phyloP scores from a whole-genome alignment of 208 protist genomes.

The Eutreptiella sp. region DNA sequence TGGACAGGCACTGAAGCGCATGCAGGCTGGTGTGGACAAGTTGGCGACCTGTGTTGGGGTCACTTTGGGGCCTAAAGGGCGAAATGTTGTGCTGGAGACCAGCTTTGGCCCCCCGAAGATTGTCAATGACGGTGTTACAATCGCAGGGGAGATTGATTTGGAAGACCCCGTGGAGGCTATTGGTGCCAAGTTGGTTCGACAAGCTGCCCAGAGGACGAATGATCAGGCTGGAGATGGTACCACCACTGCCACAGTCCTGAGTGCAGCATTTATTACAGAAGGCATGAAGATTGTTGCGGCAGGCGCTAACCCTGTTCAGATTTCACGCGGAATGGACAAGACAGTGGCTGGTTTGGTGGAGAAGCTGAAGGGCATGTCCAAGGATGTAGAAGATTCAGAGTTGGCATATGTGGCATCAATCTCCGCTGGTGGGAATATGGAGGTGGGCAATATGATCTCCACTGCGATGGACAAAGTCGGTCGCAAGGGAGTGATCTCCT shows the following conservation, averaged over 20 bases:
- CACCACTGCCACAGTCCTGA: too few relatives aligned
- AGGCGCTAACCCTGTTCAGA: too few relatives aligned
- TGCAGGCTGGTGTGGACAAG: too few relatives aligned
- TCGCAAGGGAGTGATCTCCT: constrained; percentile 99
- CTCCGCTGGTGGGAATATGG: constrained; percentile 97
- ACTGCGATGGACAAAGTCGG: constrained; percentile 98
- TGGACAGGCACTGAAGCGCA: too few relatives aligned
- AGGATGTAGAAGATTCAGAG: too few relatives aligned
- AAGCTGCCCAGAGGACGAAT: constrained; percentile 90
- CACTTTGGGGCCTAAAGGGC: constrained; percentile 97
- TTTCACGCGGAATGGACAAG: too few relatives aligned
- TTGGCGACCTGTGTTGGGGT: too few relatives aligned
- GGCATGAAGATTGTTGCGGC: too few relatives aligned
- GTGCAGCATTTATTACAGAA: too few relatives aligned
- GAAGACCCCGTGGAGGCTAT: constrained; percentile 95
- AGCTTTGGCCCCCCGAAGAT: constrained; percentile 96
- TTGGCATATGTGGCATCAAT: constrained; percentile 95
- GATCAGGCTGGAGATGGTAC: too few relatives aligned
- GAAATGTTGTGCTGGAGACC: constrained; percentile 98
- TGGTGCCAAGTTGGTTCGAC: constrained; percentile 91
- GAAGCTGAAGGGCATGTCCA: too few relatives aligned
- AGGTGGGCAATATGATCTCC: constrained; percentile 97
- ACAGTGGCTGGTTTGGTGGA: too few relatives aligned
- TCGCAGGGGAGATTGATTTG: constrained; percentile 99
- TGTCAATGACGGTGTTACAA: constrained; percentile 99